Evolutionary conservation across 257 asterid species (phyloP).

Genomic region (Handroanthus guayacan): DNA sequence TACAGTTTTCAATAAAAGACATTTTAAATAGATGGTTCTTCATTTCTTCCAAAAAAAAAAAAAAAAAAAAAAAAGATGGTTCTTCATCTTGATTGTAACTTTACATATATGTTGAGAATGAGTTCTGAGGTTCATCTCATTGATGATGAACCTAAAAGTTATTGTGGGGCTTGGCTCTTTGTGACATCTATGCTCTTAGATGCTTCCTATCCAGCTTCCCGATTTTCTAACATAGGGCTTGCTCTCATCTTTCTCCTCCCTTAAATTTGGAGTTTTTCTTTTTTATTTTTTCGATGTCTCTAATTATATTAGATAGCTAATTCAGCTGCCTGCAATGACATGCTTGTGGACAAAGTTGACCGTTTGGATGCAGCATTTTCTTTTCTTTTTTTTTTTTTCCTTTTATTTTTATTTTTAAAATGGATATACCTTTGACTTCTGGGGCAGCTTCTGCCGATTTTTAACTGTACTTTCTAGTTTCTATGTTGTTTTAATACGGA

Average conservation of each 20-base stretch:
- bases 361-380: neutral
- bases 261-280: neutral
- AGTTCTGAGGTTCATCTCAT: too few species aligned
- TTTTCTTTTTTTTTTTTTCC: too few species aligned
- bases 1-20: neutral
- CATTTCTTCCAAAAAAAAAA: too few species aligned
- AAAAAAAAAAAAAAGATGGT: too few species aligned
- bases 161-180: constrained; percentile 12
- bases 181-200: neutral
- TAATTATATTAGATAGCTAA: neutral
- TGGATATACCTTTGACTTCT: neutral
- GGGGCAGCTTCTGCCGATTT: neutral
- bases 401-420: too few species aligned
- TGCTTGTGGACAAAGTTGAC: neutral
- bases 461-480: neutral
- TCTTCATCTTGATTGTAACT: constrained; percentile 19
- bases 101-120: too few species aligned
- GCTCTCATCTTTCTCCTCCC: neutral
- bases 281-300: neutral
- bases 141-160: too few species aligned
- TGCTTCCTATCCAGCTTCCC: neutral
- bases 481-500: neutral
- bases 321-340: constrained; percentile 6
- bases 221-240: constrained; percentile 5
- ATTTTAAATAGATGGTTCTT: neutral